phyloP scores from a whole-genome alignment of 768 basidiomycete species.

The Mycena latifolia region DNA sequence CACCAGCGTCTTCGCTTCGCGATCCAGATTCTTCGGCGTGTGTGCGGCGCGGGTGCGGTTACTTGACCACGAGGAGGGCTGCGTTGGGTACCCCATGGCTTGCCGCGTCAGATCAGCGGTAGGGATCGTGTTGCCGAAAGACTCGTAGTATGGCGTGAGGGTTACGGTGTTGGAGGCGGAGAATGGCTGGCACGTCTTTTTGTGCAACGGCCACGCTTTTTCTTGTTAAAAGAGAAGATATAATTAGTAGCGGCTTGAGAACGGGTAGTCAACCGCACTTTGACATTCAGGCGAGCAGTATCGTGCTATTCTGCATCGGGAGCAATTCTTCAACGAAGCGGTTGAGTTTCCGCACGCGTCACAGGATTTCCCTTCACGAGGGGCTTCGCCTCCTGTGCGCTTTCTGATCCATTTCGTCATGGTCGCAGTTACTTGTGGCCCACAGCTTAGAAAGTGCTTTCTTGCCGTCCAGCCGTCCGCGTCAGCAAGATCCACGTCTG shows the following conservation, averaged over 20 bases:
- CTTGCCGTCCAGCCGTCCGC: conserved; percentile 40
- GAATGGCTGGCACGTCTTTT: conserved; percentile 61
- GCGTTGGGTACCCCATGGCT: conserved; percentile 22
- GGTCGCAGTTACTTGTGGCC: conserved; percentile 32
- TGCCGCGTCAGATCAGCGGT: conserved; percentile 31
- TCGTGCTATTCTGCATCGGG: conserved; percentile 56
- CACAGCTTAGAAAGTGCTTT: conserved; percentile 24
- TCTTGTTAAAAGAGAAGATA: conserved; percentile 46
- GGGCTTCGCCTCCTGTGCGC: conserved; percentile 55
- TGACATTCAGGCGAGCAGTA: conserved; percentile 72
- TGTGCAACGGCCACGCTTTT: conserved; percentile 62
- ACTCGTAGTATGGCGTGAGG: conserved; percentile 57
- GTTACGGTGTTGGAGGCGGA: conserved; percentile 56
- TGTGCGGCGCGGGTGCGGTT: conserved; percentile 23
- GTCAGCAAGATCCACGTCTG: conserved; percentile 55
- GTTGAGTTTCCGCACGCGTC: conserved; percentile 46
- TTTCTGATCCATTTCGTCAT: conserved; percentile 47
- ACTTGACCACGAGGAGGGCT: conserved; percentile 14
- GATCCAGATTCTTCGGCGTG: conserved; percentile 36
- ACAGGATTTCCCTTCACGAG: conserved; percentile 60
- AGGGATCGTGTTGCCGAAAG: conserved; percentile 40
- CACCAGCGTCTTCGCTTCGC: conserved; percentile 20
- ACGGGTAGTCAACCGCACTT: conserved; percentile 47
- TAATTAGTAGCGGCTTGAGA: not conserved
- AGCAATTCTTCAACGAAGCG: conserved; percentile 55